Conservation (phyloP, 441 rosid species). For the Gossypium schwendimanii region DNA sequence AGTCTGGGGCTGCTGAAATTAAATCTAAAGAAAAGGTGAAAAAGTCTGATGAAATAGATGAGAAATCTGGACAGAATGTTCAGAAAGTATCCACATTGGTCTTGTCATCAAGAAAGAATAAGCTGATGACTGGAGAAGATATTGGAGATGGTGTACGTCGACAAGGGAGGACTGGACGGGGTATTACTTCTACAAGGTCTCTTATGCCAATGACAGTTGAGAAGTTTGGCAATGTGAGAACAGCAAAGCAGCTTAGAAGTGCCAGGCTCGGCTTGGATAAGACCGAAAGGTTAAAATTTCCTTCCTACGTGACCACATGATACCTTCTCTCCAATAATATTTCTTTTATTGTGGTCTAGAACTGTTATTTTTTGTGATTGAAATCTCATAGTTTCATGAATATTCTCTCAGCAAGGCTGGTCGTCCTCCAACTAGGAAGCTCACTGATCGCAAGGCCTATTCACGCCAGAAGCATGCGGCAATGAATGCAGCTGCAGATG, state of each 20-base stretch:
- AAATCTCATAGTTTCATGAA: conserved; percentile 28
- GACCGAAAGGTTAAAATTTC: conserved; percentile 58
- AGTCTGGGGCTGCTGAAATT: conserved; percentile 67
- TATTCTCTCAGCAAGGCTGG: conserved; percentile 65
- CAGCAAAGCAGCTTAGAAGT: conserved; percentile 85
- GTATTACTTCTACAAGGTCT: conserved; percentile 58
- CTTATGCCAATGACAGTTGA: conserved; percentile 50
- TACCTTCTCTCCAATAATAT: background rate
- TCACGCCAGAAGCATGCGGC: conserved; percentile 65
- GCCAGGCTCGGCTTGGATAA: conserved; percentile 74
- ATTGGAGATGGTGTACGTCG: conserved; percentile 71
- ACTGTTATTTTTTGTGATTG: conserved; percentile 13
- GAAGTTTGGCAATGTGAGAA: conserved; percentile 69
- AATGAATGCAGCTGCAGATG: conserved; percentile 59
- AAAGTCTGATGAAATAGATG: conserved; percentile 67
- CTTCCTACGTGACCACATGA: background rate
- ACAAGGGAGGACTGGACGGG: conserved; percentile 86
- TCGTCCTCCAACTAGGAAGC: conserved; percentile 89
- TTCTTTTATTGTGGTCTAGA: conserved; percentile 4
- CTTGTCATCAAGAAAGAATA: conserved; percentile 72
- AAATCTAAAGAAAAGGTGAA: conserved; percentile 71
- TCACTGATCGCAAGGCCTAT: conserved; percentile 89
- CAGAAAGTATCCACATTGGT: conserved; percentile 59
- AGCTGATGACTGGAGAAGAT: conserved; percentile 59
- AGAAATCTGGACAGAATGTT: conserved; percentile 54